Evolutionary conservation across 345 rosid genomes (phyloP), one percentile per base, ranked within the genome.

Genomic region (Aethionema arabicum): DNA sequence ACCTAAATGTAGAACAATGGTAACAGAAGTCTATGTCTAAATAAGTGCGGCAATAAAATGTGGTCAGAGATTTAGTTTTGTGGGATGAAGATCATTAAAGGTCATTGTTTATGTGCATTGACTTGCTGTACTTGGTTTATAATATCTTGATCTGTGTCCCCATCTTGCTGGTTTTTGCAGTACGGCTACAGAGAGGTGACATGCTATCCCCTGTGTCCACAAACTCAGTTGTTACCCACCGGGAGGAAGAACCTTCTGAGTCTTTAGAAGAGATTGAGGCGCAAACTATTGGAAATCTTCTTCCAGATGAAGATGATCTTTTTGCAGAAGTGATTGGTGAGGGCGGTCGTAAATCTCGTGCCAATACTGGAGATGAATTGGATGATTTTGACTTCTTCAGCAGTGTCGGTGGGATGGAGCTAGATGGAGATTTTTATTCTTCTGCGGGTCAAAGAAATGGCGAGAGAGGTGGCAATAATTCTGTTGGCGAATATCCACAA

Each of bases 401-500:
- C 72, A 86, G 91, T 71, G 84, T 85, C 51, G 98, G 98, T 12
- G 98, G 98, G 68, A 54, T 92, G 96, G 99, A 92, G 63, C 74
- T 92, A 63, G 98, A 80, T 66, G 91, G 91, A 14, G 85, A 82
- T 69, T 82, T 77, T 74, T 69, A 67, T 59, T 56, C 73, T 45
- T 75, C 76, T 50, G 64, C 53, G 35, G 68, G 61, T 43, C 79
- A 70, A 42, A 80, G 49, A 39, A 66, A 65, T 49, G 77, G 77
- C 14, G 84, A 74, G 49, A 84, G 83, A 56, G 69, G 55, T 40
- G 32, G 74, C 47, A 76, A 68, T 72, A 81, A 76, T 70, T 78
- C 79, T 38, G 36, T 57, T 47, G 85, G 85, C 32, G 85, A 84
- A 59, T 84, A 81, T 61, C 84, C 82, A 30, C 69, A 65, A 67